These are phyloP conservation scores for Ustanciosporium gigantosporum DNA, from an alignment of 1,284 basidiomycete species.

Conservation along the genomic window DNA sequence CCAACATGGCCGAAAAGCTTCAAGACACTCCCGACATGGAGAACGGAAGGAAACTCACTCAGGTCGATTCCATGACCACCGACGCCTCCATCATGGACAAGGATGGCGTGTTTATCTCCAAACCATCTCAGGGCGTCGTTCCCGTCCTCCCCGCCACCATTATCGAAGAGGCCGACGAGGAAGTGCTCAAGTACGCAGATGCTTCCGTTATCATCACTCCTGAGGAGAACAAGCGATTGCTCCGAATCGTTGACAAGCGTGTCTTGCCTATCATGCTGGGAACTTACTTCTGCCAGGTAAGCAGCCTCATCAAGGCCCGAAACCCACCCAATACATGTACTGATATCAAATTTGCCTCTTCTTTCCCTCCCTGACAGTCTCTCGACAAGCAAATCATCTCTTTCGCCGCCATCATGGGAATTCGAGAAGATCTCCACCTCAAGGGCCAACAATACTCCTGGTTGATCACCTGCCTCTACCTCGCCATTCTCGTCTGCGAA, in stretches of 20 bases:
- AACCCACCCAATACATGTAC: too few relatives aligned
- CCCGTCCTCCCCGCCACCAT: conserved; percentile 28
- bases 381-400: conserved; percentile 67
- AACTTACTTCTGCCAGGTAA: conserved; percentile 67
- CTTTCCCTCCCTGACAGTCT: too few relatives aligned
- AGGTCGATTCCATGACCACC: conserved; percentile 27
- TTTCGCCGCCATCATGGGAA: conserved; percentile 68
- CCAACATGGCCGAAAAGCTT: conserved; percentile 22
- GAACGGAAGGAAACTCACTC: conserved; percentile 19
- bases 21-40: conserved; percentile 19
- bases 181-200: conserved; percentile 26
- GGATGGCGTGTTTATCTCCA: conserved; percentile 22
- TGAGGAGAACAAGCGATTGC: conserved; percentile 44
- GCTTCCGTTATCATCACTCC: conserved; percentile 21
- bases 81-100: conserved; percentile 27
- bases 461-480: conserved; percentile 52
- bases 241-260: conserved; percentile 66
- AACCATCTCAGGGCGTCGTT: conserved; percentile 13
- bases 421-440: conserved; percentile 56
- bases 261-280: conserved; percentile 67
- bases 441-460: conserved; percentile 49
- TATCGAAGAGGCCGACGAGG: conserved; percentile 33
- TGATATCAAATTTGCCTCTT: too few relatives aligned
- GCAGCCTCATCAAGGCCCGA: too few relatives aligned
- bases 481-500: conserved; percentile 47